Base-by-base conservation (phyloP, 805 yeast species). In the Yarrowia divulgata region DNA sequence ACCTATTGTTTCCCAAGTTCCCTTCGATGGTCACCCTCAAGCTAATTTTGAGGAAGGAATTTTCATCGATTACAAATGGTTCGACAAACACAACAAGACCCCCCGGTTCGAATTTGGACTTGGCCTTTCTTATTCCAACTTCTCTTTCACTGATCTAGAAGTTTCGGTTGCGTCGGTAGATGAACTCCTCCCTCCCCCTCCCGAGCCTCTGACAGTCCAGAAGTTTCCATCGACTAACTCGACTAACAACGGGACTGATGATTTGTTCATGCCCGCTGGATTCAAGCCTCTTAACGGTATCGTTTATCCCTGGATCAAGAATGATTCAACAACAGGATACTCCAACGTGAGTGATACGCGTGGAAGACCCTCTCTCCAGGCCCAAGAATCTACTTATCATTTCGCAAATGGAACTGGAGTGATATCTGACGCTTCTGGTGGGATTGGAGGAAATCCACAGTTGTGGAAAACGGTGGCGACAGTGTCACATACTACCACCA, bases 61-160 rank as follows among this genome's bases (percentile, higher is more conserved):
- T 19, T 84, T 80, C 71, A 74, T 85, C 66, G 90, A 86, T 74
- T 87, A 88, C 78, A 78, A 85, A 64, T 84, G 82, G 73, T 87
- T 86, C 75, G 88, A 86, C 72, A 84, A 84, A 74, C 81, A 84
- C 71, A 82, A 84, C 68, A 84, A 86, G 49, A 80, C 80, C 71
- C 89, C 90, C 18, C 77, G 89, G 63, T 88, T 75, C 74, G 89
- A 85, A 70, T 88, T 88, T 76, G 90, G 90, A 2, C 85, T 74
- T 77, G 90, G 90, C 9, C 76, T 87, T 52, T 84, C 88, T 1
- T 87, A 85, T 73, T 80, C 89, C 4, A 79, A 78, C 46, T 81
- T 78, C 70, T 70, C 77, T 4, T 72, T 81, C 40, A 72, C 77
- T 14, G 77, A 75, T 37, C 74, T 85, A 55, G 75, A 80, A 19